Conservation (phyloP, 345 rosid genomes). For the Clausena lansium region DNA sequence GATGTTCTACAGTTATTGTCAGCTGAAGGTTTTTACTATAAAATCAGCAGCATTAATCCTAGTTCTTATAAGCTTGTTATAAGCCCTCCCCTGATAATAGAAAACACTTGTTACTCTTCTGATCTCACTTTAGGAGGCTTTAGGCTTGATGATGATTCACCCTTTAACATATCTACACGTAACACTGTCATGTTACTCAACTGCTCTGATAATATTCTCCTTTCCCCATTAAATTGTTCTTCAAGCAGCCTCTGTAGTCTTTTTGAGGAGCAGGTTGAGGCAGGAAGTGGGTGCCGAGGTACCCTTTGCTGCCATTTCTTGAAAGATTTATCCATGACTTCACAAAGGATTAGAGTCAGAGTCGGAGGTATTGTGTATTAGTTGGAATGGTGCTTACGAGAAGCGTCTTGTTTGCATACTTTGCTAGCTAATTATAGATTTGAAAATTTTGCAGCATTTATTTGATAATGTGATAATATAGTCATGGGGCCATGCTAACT, state of each 20-base stretch:
- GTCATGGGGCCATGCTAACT: no score
- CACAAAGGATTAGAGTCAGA: conserved; percentile 50
- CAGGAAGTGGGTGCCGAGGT: conserved; percentile 36
- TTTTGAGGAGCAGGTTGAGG: conserved; percentile 34
- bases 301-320: conserved; percentile 65
- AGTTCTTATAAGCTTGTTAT: conserved; percentile 37
- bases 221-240: conserved; percentile 54
- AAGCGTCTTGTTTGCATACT: no score
- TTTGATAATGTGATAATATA: no score
- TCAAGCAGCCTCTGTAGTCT: conserved; percentile 43
- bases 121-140: no score
- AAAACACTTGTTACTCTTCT: conserved; percentile 38
- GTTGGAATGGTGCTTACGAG: no score
- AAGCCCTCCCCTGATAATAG: conserved; percentile 36
- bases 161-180: conserved; percentile 53
- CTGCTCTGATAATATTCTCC: conserved; percentile 41
- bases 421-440: no score
- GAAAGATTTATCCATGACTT: conserved; percentile 56
- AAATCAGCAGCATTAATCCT: conserved; percentile 43
- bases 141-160: no score
- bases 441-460: no score
- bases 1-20: conserved; percentile 41
- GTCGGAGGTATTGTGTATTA: no score
- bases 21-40: conserved; percentile 32
- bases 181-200: conserved; percentile 60